Evolutionary conservation across 176 grass and related monocot genomes (phyloP), one percentile per base, ranked within the genome.

Genomic region (Musa troglodytarum): DNA sequence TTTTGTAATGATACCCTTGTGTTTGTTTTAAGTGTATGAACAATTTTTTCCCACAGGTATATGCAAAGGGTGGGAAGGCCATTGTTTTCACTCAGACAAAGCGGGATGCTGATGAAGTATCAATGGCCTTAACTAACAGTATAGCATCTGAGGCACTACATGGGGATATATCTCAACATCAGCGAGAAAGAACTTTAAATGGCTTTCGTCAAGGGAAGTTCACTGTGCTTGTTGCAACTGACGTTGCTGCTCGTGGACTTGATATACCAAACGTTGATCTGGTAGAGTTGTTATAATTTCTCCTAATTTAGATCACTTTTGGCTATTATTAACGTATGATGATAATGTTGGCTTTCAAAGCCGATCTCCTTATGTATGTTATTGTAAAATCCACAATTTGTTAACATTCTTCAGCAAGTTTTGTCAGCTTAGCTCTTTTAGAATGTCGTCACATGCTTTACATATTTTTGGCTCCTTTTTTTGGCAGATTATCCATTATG

Each of bases 181-280:
- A 99, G 76, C 86, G 95, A 78, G 95, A 99, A 79, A 94, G 95
- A 86, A 99, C 95, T 54, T 75, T 99, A 77, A 91, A 89, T 91
- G 84, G 86, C 26, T 99, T 99, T 76, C 90, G 91, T 56, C 88
- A 99, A 77, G 95, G 95, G 68, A 99, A 99, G 78, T 99, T 99
- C 79, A 99, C 91, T 29, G 95, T 99, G 58, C 86, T 99, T 17
- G 95, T 99, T 64, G 95, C 95, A 76, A 99, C 95, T 63, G 95
- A 99, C 86, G 95, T 99, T 80, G 95, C 95, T 74, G 83, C 95
- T 13, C 91, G 90, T 81, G 95, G 95, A 80, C 91, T 99, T 51
- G 95, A 99, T 74, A 99, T 99, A 82, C 95, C 95, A 50, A 99
- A 99, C 58, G 95, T 99, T 81, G 95, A 99, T 85, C 81, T 99